Conservation (phyloP, 2,329 filamentous ascomycete species). For the Plectosphaerella plurivora region DNA sequence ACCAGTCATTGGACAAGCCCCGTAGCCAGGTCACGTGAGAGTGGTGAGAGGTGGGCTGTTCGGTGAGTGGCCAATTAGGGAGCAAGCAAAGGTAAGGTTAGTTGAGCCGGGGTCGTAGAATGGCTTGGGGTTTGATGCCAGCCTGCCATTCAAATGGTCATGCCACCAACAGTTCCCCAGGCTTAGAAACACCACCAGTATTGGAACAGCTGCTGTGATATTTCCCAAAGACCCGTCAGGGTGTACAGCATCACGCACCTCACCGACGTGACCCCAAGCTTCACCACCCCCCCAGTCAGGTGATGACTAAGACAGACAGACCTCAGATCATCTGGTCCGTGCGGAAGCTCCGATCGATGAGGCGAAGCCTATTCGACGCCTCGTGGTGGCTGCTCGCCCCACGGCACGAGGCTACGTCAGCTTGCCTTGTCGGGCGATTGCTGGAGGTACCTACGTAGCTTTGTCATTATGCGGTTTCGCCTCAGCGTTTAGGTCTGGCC, state of each 20-base stretch:
- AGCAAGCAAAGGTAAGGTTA: no score
- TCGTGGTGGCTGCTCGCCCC: neutral
- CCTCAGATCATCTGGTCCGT: neutral
- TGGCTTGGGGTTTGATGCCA: no score
- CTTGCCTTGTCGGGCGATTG: neutral
- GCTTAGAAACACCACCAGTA: no score
- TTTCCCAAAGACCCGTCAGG: neutral
- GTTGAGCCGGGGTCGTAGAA: no score
- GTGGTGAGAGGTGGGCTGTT: fast-evolving
- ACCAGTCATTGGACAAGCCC: neutral
- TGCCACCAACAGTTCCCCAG: no score
- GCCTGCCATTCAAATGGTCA: no score
- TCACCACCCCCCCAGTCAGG: neutral
- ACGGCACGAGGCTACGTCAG: constrained; percentile 3
- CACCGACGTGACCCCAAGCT: no score
- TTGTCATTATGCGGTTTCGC: neutral
- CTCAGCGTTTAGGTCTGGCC: no score
- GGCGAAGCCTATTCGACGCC: neutral
- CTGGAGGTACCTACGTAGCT: neutral
- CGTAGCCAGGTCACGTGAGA: constrained; percentile 6
- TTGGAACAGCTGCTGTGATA: neutral
- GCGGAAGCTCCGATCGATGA: neutral
- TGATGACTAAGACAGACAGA: neutral
- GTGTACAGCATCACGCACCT: no score
- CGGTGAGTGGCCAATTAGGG: constrained; percentile 8